A percentile compares a stretch with the other conserved stretches of the same genome.
phyloP scores from a whole-genome alignment of 768 basidiomycete species.

The Auriscalpium orientale region DNA sequence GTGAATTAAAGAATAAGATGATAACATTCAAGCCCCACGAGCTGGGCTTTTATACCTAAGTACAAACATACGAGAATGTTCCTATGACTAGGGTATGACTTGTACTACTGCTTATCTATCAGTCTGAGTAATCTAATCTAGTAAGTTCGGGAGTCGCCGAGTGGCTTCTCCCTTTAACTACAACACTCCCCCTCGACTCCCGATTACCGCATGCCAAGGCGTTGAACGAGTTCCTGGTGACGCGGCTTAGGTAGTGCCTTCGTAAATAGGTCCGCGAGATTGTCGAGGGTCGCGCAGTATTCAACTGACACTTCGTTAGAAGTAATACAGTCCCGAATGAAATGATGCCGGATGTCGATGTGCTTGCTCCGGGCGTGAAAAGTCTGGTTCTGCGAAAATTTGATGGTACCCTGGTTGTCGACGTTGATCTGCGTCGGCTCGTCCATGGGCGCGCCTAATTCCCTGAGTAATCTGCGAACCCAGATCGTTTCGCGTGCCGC shows the following conservation, averaged over 20 bases:
- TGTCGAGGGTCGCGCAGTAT: neutral
- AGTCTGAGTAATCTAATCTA: too few relatives aligned
- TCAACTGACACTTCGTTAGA: neutral
- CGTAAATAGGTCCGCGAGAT: neutral
- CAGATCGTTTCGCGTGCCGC: constrained; percentile 27
- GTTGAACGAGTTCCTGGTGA: too few relatives aligned
- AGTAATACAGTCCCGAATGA: neutral
- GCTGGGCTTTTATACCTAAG: too few relatives aligned
- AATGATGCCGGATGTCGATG: constrained; percentile 19
- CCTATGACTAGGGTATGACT: too few relatives aligned
- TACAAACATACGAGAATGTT: too few relatives aligned
- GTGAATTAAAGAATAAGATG: too few relatives aligned
- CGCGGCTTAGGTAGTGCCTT: neutral
- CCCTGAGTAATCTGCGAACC: constrained; percentile 24
- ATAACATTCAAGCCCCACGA: too few relatives aligned
- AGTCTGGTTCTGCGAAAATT: constrained; percentile 20
- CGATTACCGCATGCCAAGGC: too few relatives aligned
- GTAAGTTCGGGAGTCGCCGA: too few relatives aligned
- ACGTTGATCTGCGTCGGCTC: constrained; percentile 20
- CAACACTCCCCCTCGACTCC: too few relatives aligned
- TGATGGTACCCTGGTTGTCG: constrained; percentile 32
- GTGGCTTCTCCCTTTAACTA: too few relatives aligned
- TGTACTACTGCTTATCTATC: too few relatives aligned
- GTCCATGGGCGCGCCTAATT: neutral
- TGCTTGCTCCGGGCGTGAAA: constrained; percentile 29